Conservation (phyloP, 352 stramenopile genomes). For the Pythium chondricola region DNA sequence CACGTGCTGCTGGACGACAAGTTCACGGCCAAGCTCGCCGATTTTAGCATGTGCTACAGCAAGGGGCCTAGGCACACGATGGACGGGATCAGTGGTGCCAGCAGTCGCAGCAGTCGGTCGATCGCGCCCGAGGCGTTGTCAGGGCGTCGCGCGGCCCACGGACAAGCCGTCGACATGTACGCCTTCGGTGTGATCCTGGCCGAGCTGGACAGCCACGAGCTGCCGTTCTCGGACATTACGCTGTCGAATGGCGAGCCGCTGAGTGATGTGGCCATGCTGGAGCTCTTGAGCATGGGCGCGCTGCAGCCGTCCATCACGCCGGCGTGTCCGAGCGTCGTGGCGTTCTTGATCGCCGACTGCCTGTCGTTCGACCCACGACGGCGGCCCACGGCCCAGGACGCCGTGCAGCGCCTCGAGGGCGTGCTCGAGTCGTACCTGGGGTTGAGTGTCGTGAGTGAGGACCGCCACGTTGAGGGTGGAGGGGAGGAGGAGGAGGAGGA, state of each 20-base stretch:
- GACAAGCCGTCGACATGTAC: conserved; percentile 55
- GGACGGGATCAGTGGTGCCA: conserved; percentile 24
- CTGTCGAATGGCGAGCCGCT: conserved; percentile 47
- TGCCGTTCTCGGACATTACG: conserved; percentile 57
- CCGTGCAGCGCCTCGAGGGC: conserved; percentile 27
- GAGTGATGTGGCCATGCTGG: conserved; percentile 36
- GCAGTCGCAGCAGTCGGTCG: conserved; percentile 43
- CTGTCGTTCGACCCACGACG: conserved; percentile 36
- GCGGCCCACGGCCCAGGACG: conserved; percentile 36
- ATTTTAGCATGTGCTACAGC: conserved; percentile 21
- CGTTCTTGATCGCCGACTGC: conserved; percentile 43
- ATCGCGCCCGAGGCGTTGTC: conserved; percentile 60
- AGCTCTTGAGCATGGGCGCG: conserved; percentile 44
- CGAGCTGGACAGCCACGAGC: conserved; percentile 64
- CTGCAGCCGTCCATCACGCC: conserved; percentile 44
- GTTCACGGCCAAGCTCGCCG: conserved; percentile 24
- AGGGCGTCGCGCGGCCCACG: conserved; percentile 34
- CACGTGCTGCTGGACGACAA: conserved; percentile 27
- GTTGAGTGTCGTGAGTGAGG: conserved; percentile 43
- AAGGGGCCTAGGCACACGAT: no score
- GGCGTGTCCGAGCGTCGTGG: conserved; percentile 38
- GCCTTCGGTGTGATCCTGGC: conserved; percentile 65
- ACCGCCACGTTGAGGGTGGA: background rate
- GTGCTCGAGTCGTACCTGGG: conserved; percentile 44
- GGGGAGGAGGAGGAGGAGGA: background rate